Percentiles rank a stretch among this genome's conserved stretches.
Conservation (phyloP, 108 stramenopile genomes). For the Bacterosira constricta region DNA sequence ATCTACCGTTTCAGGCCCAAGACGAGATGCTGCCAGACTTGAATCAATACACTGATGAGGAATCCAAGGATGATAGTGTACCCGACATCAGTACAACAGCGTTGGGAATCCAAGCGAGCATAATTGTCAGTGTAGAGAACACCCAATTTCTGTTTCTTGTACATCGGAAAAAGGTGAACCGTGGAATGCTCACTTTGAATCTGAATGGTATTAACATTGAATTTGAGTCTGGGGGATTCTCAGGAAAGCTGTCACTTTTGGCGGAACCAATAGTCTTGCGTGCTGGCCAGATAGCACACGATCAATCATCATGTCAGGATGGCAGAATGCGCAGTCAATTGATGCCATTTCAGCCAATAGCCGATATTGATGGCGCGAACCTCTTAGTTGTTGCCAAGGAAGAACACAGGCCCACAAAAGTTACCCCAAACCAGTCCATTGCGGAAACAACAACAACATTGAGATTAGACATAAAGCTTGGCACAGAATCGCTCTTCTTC, state of each 20-base stretch:
- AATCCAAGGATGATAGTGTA: background rate
- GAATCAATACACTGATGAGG: background rate
- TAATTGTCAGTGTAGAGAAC: constrained; percentile 12
- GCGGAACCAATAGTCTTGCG: constrained; percentile 6
- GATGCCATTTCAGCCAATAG: constrained; percentile 27
- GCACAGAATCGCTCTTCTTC: background rate
- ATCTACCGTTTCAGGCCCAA: constrained; percentile 11
- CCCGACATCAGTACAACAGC: background rate
- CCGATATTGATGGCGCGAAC: constrained; percentile 3
- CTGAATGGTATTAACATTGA: background rate
- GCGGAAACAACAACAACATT: background rate
- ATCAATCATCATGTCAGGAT: background rate
- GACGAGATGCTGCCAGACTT: background rate
- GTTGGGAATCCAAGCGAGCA: background rate
- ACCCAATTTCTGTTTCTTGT: constrained; percentile 17
- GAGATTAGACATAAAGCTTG: background rate
- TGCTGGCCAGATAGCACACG: constrained; percentile 1
- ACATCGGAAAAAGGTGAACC: constrained; percentile 2
- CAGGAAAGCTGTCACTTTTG: constrained; percentile 4
- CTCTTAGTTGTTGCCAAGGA: background rate
- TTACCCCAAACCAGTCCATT: background rate
- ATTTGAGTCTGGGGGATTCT: background rate
- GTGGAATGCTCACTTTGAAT: constrained; percentile 21
- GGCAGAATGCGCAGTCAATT: background rate
- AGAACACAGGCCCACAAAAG: background rate